Evolutionary conservation across 139 green algal genomes (phyloP).

Genomic region (Tetraselmis striata): DNA sequence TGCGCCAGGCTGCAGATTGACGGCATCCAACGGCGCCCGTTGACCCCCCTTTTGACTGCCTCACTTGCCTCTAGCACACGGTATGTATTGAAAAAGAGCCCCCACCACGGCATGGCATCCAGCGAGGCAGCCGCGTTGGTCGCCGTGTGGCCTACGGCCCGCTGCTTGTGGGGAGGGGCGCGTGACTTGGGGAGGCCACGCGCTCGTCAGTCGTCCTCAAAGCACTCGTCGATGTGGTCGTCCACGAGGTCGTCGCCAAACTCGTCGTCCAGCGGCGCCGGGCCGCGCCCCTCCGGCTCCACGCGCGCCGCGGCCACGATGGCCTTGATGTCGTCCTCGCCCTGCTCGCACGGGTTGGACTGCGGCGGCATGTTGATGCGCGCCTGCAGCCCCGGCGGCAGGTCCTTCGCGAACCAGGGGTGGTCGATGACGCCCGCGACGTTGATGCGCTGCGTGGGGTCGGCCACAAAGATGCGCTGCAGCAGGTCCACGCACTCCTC

Average conservation of each 20-base stretch:
- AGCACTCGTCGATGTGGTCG: neutral
- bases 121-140: too few relatives aligned
- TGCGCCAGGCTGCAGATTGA: too few relatives aligned
- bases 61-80: too few relatives aligned
- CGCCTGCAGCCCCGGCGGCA: slow-evolving; percentile 64
- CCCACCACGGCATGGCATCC: too few relatives aligned
- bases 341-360: neutral
- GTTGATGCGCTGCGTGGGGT: slow-evolving; percentile 69
- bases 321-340: neutral
- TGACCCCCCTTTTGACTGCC: too few relatives aligned
- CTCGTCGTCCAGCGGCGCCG: neutral
- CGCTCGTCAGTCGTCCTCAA: neutral
- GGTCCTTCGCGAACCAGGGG: slow-evolving; percentile 88
- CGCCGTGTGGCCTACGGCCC: too few relatives aligned
- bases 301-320: neutral
- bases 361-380: neutral
- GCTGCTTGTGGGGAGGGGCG: too few relatives aligned
- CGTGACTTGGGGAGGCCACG: too few relatives aligned
- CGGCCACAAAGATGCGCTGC: slow-evolving; percentile 74
- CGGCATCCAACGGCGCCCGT: too few relatives aligned
- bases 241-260: neutral
- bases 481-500: slow-evolving; percentile 82
- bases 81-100: too few relatives aligned
- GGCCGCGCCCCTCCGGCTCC: neutral
- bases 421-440: slow-evolving; percentile 80